Percentiles rank a stretch among this genome's conserved stretches.
Conservation (phyloP, 805 yeast species). For the Barnettozyma sucrosica region DNA sequence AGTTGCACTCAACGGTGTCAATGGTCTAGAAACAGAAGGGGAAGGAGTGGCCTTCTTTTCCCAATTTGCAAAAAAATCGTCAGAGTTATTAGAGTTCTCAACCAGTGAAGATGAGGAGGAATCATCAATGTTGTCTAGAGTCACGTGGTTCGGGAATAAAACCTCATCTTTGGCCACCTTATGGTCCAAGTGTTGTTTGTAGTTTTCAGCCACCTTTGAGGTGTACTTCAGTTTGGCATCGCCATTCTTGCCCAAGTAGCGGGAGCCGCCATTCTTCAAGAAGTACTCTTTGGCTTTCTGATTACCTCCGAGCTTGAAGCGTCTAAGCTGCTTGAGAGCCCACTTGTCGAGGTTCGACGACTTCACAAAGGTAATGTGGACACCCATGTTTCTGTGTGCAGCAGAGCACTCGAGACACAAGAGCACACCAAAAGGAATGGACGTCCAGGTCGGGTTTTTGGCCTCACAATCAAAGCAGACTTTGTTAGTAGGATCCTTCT, state of each 20-base stretch:
- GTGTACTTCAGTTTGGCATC: constrained; percentile 79
- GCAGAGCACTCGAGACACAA: constrained; percentile 94
- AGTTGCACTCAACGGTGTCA: constrained; percentile 18
- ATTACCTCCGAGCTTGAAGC: constrained; percentile 93
- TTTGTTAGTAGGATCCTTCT: constrained; percentile 64
- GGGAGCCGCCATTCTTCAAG: constrained; percentile 79
- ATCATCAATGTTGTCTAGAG: constrained; percentile 45
- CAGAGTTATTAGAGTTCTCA: constrained; percentile 44
- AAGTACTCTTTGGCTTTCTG: constrained; percentile 78
- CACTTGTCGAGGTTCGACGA: constrained; percentile 90
- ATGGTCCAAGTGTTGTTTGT: constrained; percentile 72
- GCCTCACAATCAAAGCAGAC: constrained; percentile 91
- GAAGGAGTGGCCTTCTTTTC: constrained; percentile 58
- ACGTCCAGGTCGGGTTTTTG: constrained; percentile 97
- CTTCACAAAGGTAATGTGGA: constrained; percentile 91
- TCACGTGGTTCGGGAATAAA: constrained; percentile 67
- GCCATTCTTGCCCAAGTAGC: constrained; percentile 47
- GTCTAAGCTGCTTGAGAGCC: constrained; percentile 84
- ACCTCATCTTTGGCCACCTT: constrained; percentile 61
- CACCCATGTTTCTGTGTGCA: constrained; percentile 92
- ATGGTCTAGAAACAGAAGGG: constrained; percentile 28
- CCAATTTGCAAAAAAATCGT: constrained; percentile 91
- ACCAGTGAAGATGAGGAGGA: constrained; percentile 30
- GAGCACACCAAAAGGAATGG: constrained; percentile 91
- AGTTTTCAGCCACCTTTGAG: constrained; percentile 70